Percentiles rank a stretch among this genome's conserved stretches.
Conservation (phyloP, 1,284 basidiomycete genomes). For the Ustanciosporium gigantosporum region DNA sequence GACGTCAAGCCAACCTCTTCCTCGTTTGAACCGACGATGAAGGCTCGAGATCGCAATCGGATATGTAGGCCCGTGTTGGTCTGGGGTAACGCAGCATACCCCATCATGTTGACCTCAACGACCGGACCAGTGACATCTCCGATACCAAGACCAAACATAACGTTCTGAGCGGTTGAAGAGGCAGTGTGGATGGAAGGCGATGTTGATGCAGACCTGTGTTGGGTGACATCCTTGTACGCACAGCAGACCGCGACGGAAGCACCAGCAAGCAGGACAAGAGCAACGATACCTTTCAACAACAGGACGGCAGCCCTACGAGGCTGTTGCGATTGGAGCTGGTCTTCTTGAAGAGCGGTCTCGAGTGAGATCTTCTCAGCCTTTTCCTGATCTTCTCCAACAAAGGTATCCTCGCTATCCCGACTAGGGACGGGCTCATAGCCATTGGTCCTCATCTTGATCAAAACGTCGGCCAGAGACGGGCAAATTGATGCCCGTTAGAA, state of each 20-base stretch:
- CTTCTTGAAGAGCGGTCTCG: background rate
- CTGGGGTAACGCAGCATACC: slow-evolving; percentile 73
- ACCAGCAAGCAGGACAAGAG: slow-evolving; percentile 8
- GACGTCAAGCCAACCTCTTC: background rate
- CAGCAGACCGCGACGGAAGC: slow-evolving; percentile 12
- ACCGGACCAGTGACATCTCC: slow-evolving; percentile 74
- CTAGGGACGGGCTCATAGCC: slow-evolving; percentile 25
- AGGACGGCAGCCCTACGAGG: slow-evolving; percentile 1
- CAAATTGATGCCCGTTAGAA: too few species aligned
- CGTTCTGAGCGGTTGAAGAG: background rate
- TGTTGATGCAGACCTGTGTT: too few species aligned
- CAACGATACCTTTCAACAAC: slow-evolving; percentile 12
- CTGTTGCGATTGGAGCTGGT: background rate
- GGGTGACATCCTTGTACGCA: background rate
- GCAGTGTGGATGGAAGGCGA: too few species aligned
- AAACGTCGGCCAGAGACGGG: too few species aligned
- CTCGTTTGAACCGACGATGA: slow-evolving; percentile 68
- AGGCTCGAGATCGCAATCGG: slow-evolving; percentile 76
- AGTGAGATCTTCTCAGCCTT: background rate
- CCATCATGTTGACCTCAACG: slow-evolving; percentile 66
- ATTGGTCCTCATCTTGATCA: background rate
- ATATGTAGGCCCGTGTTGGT: slow-evolving; percentile 78
- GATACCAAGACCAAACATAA: slow-evolving; percentile 64
- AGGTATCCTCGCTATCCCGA: slow-evolving; percentile 29
- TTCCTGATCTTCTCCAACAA: slow-evolving; percentile 4